Conservation (phyloP, 2,329 filamentous ascomycete genomes). For the Nemania serpens region DNA sequence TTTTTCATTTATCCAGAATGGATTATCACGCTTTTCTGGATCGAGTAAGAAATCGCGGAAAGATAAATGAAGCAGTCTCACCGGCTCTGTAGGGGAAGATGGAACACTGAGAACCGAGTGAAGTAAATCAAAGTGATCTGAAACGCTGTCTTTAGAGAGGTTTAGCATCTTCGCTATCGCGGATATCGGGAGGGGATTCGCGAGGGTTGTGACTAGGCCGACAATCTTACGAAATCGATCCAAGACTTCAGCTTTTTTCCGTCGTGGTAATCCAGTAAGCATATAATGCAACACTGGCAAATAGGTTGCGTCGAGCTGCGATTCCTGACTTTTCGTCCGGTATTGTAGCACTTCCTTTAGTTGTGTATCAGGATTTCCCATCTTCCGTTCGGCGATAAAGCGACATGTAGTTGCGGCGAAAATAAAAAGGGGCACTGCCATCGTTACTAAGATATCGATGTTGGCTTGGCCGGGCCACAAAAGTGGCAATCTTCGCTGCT, state of each 20-base stretch:
- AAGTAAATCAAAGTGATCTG: background rate
- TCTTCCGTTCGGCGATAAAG: slow-evolving; percentile 28
- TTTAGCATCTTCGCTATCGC: slow-evolving; percentile 7
- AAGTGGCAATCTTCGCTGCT: slow-evolving; percentile 14
- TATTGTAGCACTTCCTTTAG: slow-evolving; percentile 5
- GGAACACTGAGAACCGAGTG: slow-evolving; percentile 18
- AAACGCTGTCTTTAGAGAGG: background rate
- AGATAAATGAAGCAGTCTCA: slow-evolving; percentile 12
- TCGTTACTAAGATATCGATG: slow-evolving; percentile 19
- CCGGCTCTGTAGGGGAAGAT: background rate
- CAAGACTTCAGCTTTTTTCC: background rate
- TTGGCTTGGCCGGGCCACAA: slow-evolving; percentile 40
- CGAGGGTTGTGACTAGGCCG: slow-evolving; percentile 8
- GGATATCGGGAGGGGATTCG: slow-evolving; percentile 2
- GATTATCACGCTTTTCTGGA: background rate
- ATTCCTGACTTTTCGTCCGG: slow-evolving; percentile 11
- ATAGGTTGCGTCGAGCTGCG: slow-evolving; percentile 21
- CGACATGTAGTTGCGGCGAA: slow-evolving; percentile 39
- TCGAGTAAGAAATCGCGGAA: slow-evolving; percentile 21
- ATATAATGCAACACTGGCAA: slow-evolving; percentile 14
- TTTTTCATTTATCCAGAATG: slow-evolving; percentile 22
- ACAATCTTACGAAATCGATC: slow-evolving; percentile 8
- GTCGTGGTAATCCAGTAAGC: background rate
- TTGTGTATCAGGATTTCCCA: background rate
- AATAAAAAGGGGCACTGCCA: slow-evolving; percentile 39